Base-by-base conservation (phyloP, 495 filamentous ascomycete genomes). In the Oidiodendron maius region DNA sequence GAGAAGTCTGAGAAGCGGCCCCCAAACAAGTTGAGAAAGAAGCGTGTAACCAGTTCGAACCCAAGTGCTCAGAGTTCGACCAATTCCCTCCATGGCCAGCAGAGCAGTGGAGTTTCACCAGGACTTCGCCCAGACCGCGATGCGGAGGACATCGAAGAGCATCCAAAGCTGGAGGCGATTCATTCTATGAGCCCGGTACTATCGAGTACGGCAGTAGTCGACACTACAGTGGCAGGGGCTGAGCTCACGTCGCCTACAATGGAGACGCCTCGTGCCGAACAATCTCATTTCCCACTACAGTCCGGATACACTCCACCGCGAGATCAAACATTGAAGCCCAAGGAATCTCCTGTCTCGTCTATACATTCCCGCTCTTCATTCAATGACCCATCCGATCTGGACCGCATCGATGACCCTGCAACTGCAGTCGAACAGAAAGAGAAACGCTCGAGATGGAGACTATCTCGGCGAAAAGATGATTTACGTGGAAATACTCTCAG, bases 1-100 rank as follows among this genome's bases (percentile, higher is more conserved):
- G 87, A 87, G 24, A 71, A 72, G 32, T 74, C 70, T 16, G 87
- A 87, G 24, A 71, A 72, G 32, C 74, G 85, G 38, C 82, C 82
- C 59, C 85, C 87, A 2, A 95, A 94, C 52, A 91, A 91, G 64
- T 64, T 96, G 52, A 82, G 77, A 60, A 96, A 96, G 67, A 91
- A 86, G 67, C 77, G 84, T 32, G 69, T 86, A 22, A 81, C 82
- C 1, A 86, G 84, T 57, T 71, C 81, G 15, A 88, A 86, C 53
- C 81, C 77, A 23, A 94, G 89, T 56, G 89, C 91, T 1, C 87
- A 95, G 50, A 93, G 87, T 50, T 96, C 91, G 5, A 81, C 80
- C 5, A 75, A 82, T 1, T 95, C 89, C 2, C 67, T 96, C 13
- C 71, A 77, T 24, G 69, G 67, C 24, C 66, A 64, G 4, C 59